Percentiles rank a stretch among this genome's conserved stretches.
These are phyloP conservation scores for Coemansia sp. DNA, from an alignment of 192 early-diverging fungal species.

Conservation along the genomic window DNA sequence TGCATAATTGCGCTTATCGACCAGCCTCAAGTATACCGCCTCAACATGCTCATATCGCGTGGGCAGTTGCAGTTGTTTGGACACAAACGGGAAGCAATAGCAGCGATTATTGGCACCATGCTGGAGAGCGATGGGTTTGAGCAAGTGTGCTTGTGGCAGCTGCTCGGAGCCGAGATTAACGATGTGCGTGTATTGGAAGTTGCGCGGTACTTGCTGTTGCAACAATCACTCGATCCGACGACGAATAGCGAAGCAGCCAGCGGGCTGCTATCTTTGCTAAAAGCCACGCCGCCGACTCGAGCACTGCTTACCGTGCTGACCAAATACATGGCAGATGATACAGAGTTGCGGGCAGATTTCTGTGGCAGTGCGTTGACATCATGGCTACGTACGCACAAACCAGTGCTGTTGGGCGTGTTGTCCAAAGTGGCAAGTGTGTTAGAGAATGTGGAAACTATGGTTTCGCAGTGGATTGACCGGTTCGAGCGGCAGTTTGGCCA, in stretches of 20 bases:
- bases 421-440: not conserved
- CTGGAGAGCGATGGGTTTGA: slow-evolving; percentile 56
- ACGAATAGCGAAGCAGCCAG: slow-evolving; percentile 51
- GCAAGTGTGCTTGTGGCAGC: slow-evolving; percentile 62
- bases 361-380: slow-evolving; percentile 29
- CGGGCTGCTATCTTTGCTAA: slow-evolving; percentile 51
- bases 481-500: slow-evolving; percentile 3
- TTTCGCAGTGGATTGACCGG: slow-evolving; percentile 11
- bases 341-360: slow-evolving; percentile 23
- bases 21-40: slow-evolving; percentile 55
- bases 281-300: slow-evolving; percentile 30
- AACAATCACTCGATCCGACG: slow-evolving; percentile 13
- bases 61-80: slow-evolving; percentile 38
- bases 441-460: not conserved
- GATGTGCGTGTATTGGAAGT: slow-evolving; percentile 11
- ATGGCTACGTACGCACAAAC: slow-evolving; percentile 37
- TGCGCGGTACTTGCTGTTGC: slow-evolving; percentile 23
- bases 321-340: slow-evolving; percentile 14
- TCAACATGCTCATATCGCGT: slow-evolving; percentile 22
- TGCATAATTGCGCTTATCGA: slow-evolving; percentile 51
- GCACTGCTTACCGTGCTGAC: slow-evolving; percentile 3
- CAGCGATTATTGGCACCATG: slow-evolving; percentile 16
- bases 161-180: slow-evolving; percentile 47
- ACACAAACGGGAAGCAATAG: not conserved
- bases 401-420: not conserved